Evolutionary conservation across 345 rosid species (phyloP), one percentile per base, ranked within the genome.

Genomic region (Mallotus nudiflorus): DNA sequence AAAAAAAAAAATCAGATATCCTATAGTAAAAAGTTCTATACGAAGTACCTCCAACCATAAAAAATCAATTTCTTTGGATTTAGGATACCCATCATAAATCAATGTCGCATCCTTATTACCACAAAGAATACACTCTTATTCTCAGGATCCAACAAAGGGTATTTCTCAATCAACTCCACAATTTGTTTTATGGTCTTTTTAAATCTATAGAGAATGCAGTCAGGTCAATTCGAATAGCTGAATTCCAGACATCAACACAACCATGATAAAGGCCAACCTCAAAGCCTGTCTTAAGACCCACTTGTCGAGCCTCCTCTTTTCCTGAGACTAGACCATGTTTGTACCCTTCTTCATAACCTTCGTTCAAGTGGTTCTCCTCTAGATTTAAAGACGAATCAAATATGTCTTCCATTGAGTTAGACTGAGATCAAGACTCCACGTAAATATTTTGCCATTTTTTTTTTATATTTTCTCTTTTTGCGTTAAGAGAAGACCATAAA

Each of bases 221-320:
- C 3, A 89, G 88, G 9, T 83, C 84, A 29, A 77, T 65, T 67
- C 75, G 80, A 69, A 88, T 78, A 8, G 71, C 86, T 6, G 93
- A 84, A 66, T 67, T 86, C 92, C 95, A 90, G 14, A 92, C 73
- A 46, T 79, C 86, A 53, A 85, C 82, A 75, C 96, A 94, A 56
- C 96, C 95, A 46, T 72, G 78, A 82, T 94, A 91, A 83, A 94
- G 82, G 1, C 97, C 97, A 15, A 80, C 77, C 52, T 85, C 97
- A 75, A 88, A 90, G 39, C 99, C 91, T 3, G 53, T 59, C 79
- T 81, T 84, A 40, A 89, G 80, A 35, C 91, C 99, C 18, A 87
- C 84, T 66, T 78, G 80, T 29, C 75, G 66, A 64, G 82, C 96
- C 13, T 89, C 97, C 70, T 90, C 88, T 40, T 72, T 73, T 28